phyloP scores from a whole-genome alignment of 1,284 basidiomycete genomes.

The Cutaneotrichosporon daszewskae region DNA sequence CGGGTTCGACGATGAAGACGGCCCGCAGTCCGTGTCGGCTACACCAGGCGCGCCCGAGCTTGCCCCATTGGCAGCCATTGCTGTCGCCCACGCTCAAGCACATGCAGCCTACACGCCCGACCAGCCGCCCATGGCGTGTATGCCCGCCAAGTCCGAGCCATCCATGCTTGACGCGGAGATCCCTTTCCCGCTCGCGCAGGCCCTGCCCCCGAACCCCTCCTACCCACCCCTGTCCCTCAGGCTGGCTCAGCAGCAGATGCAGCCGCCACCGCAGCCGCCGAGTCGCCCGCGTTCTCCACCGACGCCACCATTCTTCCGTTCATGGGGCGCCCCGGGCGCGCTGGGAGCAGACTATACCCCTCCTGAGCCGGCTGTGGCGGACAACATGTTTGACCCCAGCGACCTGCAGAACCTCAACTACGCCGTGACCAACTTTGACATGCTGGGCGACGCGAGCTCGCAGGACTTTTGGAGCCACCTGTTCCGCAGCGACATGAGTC shows the following conservation, averaged over 20 bases:
- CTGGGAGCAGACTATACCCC: too few species aligned
- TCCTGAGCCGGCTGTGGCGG: too few species aligned
- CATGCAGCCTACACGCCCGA: slow-evolving; percentile 1
- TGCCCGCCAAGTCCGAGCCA: too few species aligned
- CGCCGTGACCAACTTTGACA: slow-evolving; percentile 19
- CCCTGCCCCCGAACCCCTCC: too few species aligned
- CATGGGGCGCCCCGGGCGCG: not conserved
- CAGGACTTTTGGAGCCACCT: slow-evolving; percentile 14
- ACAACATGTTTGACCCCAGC: slow-evolving; percentile 14
- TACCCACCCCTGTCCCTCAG: too few species aligned
- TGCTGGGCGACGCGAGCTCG: slow-evolving; percentile 10
- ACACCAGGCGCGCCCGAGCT: slow-evolving; percentile 14
- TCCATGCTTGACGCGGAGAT: too few species aligned
- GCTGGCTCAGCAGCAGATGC: too few species aligned
- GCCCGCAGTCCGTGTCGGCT: not conserved
- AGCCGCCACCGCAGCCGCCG: too few species aligned
- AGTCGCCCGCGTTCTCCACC: not conserved
- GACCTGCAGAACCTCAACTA: slow-evolving; percentile 17
- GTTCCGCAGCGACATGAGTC: slow-evolving; percentile 8
- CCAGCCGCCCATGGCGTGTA: slow-evolving; percentile 1
- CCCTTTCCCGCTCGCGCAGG: too few species aligned
- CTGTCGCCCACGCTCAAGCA: slow-evolving; percentile 6
- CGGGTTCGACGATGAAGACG: slow-evolving; percentile 5
- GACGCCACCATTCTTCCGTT: not conserved
- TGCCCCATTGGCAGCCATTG: not conserved